phyloP scores from a whole-genome alignment of 768 basidiomycete species.

The Chalciporus piperatus region DNA sequence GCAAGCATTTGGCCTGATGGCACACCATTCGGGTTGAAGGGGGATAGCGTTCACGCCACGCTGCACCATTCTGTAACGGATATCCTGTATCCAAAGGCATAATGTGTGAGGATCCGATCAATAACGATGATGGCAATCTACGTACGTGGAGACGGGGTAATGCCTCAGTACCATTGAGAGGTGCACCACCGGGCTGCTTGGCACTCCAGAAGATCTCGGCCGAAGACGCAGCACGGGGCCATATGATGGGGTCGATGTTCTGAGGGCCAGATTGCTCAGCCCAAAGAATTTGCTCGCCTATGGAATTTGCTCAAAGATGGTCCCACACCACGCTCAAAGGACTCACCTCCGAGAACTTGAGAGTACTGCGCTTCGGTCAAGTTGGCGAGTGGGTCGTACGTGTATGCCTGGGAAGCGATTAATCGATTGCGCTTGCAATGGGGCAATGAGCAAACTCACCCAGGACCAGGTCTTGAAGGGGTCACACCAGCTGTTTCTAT shows the following conservation, averaged over 20 bases:
- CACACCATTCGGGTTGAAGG: slow-evolving; percentile 58
- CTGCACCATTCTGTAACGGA: slow-evolving; percentile 46
- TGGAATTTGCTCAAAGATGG: background rate
- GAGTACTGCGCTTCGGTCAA: slow-evolving; percentile 34
- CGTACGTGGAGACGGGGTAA: slow-evolving; percentile 46
- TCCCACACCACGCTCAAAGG: background rate
- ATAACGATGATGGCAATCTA: background rate
- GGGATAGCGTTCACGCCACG: slow-evolving; percentile 46
- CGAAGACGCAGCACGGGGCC: slow-evolving; percentile 47
- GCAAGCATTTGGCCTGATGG: slow-evolving; percentile 45
- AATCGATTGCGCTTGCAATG: background rate
- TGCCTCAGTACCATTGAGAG: slow-evolving; percentile 37
- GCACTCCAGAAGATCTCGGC: slow-evolving; percentile 59
- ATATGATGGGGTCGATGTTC: slow-evolving; percentile 43
- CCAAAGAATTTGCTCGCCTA: slow-evolving; percentile 44
- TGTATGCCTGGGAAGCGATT: slow-evolving; percentile 36
- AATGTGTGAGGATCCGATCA: background rate
- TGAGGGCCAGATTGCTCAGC: slow-evolving; percentile 43
- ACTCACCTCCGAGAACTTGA: slow-evolving; percentile 39
- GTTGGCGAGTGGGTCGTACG: slow-evolving; percentile 49
- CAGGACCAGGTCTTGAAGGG: slow-evolving; percentile 53
- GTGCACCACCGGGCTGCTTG: slow-evolving; percentile 31
- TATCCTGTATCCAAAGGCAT: slow-evolving; percentile 27
- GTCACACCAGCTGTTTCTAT: slow-evolving; percentile 46
- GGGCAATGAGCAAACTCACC: slow-evolving; percentile 27